These are phyloP conservation scores for Rhodotorula mucilaginosa DNA, from an alignment of 1,284 basidiomycete genomes.

Conservation along the genomic window DNA sequence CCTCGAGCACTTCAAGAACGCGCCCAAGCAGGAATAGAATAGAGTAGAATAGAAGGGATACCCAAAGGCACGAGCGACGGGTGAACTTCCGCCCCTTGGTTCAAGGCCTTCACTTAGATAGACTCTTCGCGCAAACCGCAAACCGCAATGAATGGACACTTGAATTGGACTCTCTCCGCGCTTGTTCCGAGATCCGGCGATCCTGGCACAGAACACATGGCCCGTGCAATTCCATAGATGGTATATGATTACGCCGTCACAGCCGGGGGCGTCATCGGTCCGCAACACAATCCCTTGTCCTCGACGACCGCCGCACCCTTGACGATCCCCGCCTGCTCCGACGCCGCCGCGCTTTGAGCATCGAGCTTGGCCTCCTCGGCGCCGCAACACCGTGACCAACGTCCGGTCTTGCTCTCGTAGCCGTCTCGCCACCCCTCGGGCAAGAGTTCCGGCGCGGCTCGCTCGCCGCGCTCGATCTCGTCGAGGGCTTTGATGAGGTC, in stretches of 20 bases:
- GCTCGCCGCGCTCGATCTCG: slow-evolving; percentile 59
- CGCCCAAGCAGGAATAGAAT: background rate
- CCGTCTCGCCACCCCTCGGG: slow-evolving; percentile 37
- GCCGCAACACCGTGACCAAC: slow-evolving; percentile 10
- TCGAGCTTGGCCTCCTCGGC: background rate
- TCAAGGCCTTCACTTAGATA: too few species aligned
- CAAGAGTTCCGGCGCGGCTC: slow-evolving; percentile 46
- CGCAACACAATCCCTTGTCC: slow-evolving; percentile 16
- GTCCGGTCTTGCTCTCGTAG: background rate
- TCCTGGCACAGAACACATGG: background rate
- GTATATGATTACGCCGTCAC: background rate
- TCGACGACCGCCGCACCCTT: slow-evolving; percentile 17
- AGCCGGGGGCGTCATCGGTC: slow-evolving; percentile 10
- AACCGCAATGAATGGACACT: too few species aligned
- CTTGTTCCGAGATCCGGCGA: too few species aligned
- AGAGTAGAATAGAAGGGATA: background rate
- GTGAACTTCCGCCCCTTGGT: too few species aligned
- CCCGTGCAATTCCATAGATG: background rate
- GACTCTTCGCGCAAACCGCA: too few species aligned
- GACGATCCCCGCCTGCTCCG: background rate
- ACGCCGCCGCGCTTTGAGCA: background rate
- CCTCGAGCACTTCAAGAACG: slow-evolving; percentile 52
- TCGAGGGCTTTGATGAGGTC: slow-evolving; percentile 90
- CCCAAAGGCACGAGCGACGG: too few species aligned
- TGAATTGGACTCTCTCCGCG: too few species aligned